Base-by-base conservation (phyloP, 2,329 filamentous ascomycete genomes). In the Diaporthe destruens region DNA sequence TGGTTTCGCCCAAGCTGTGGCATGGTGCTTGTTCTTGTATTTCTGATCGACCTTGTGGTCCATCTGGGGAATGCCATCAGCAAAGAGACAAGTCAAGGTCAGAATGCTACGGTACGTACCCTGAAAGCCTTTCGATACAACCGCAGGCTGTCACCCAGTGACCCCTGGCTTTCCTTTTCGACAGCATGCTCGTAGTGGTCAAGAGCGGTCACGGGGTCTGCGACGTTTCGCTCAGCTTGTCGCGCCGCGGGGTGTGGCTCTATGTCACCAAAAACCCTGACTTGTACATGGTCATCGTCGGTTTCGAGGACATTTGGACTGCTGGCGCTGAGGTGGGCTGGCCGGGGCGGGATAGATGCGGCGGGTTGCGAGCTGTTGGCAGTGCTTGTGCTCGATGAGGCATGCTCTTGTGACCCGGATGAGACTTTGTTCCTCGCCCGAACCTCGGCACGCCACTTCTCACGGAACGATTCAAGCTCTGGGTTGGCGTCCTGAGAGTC, bases 151-250 rank as follows among this genome's bases (percentile, higher is more conserved):
- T 98, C 96, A 6, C 95, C 95, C 66, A 98, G 86, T 75, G 90
- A 96, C 0, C 96, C 96, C 77, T 93, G 90, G 0, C 88, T 89
- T 83, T 99, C 96, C 81, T 92, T 95, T 82, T 97, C 93, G 71
- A 98, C 95, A 4, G 96, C 96, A 80, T 90, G 90, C 80, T 98
- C 96, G 78, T 96, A 98, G 81, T 98, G 94, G 77, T 98, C 96
- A 20, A 99, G 83, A 0, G 96, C 96, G 14, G 95, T 93, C 29
- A 86, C 85, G 6, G 93, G 93, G 76, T 92, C 82, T 71, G 76
- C 80, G 53, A 76, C 74, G 18, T 76, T 78, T 61, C 81, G 78
- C 36, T 77, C 75, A 39, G 73, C 54, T 6, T 74, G 76, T 32
- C 72, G 80, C 20, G 76, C 55, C 18, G 72, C 69, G 56, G 69